phyloP scores from a whole-genome alignment of 345 rosid species.

The Euphorbia peplus region DNA sequence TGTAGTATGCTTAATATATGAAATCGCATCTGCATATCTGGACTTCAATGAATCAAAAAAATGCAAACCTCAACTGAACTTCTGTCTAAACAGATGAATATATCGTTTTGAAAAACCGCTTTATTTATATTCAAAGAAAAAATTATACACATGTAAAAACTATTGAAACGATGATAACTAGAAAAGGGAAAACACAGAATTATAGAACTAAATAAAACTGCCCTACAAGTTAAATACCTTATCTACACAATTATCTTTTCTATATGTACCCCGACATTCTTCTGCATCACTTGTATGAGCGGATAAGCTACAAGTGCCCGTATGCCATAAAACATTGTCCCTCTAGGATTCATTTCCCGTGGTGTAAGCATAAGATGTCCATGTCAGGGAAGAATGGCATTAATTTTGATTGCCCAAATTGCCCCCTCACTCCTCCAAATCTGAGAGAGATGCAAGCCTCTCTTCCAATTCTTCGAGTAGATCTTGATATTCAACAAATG shows the following conservation, averaged over 20 bases:
- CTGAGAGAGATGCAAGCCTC: conserved; percentile 40
- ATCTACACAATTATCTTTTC: conserved; percentile 28
- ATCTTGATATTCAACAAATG: conserved; percentile 69
- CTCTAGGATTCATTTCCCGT: background rate
- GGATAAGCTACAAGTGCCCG: background rate
- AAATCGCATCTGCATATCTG: background rate
- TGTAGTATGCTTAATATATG: too few relatives aligned
- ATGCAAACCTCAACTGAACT: background rate
- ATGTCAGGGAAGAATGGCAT: background rate
- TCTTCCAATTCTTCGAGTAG: conserved; percentile 62
- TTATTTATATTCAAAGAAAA: conserved; percentile 17
- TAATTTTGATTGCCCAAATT: background rate
- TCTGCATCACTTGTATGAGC: background rate
- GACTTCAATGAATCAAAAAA: background rate
- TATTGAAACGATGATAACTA: conserved; percentile 4
- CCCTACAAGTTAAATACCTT: conserved; percentile 17
- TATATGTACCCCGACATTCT: conserved; percentile 3
- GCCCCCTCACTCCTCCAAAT: conserved; percentile 28
- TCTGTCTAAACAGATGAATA: background rate
- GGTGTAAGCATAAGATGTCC: background rate
- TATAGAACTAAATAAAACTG: background rate
- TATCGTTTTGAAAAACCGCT: conserved; percentile 12
- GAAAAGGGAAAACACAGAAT: background rate
- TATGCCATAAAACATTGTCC: background rate
- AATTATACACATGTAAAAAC: conserved; percentile 15